Conservation (phyloP, 345 rosid genomes). For the Populus euphratica region DNA sequence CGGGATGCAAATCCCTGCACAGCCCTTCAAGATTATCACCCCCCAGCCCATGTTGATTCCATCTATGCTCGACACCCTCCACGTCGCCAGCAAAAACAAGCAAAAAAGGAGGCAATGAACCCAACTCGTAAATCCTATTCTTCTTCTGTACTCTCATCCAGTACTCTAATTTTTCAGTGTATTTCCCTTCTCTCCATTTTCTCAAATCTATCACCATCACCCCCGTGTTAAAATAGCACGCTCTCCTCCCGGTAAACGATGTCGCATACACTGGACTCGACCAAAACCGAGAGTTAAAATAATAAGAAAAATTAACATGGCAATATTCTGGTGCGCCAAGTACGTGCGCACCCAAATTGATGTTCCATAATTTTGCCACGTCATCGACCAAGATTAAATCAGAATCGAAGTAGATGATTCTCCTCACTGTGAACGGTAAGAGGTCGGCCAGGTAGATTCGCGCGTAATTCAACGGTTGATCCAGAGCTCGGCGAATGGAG, state of each 20-base stretch:
- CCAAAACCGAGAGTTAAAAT: conserved; percentile 74
- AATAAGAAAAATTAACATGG: conserved; percentile 70
- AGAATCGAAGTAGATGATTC: conserved; percentile 85
- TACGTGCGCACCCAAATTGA: conserved; percentile 46
- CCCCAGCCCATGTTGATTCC: conserved; percentile 93
- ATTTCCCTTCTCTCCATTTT: conserved; percentile 68
- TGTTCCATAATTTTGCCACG: conserved; percentile 71
- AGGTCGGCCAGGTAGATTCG: conserved; percentile 84
- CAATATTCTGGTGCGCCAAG: conserved; percentile 90
- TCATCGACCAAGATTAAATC: conserved; percentile 85
- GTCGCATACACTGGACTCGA: conserved; percentile 43
- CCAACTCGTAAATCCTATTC: conserved; percentile 71
- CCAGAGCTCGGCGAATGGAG: conserved; percentile 70
- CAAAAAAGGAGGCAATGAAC: conserved; percentile 80
- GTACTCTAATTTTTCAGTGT: conserved; percentile 55
- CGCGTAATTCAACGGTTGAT: conserved; percentile 86
- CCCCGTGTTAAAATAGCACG: conserved; percentile 88
- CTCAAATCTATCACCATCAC: conserved; percentile 84
- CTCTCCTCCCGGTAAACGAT: conserved; percentile 41
- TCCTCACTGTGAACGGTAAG: conserved; percentile 50
- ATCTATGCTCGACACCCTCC: conserved; percentile 73
- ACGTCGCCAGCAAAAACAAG: conserved; percentile 80
- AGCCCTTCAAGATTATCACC: conserved; percentile 77
- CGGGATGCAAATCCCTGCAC: conserved; percentile 71
- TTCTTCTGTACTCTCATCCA: conserved; percentile 81